Conservation (phyloP, 2,329 filamentous ascomycete species). For the Colletotrichum neosansevieriae region DNA sequence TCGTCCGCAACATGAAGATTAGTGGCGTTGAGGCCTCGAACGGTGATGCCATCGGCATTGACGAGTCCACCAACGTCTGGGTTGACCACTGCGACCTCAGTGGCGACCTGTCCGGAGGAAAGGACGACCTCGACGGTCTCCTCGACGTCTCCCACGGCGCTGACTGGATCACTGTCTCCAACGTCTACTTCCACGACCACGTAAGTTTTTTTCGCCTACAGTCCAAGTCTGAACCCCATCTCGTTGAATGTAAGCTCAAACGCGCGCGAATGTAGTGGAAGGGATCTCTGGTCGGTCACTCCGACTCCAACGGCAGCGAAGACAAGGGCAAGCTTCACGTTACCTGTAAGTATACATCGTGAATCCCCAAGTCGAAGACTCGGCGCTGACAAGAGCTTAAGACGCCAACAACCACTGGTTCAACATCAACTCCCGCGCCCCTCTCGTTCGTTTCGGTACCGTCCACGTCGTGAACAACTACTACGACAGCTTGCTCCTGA, state of each 20-base stretch:
- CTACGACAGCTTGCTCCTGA: conserved; percentile 56
- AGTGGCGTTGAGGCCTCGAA: conserved; percentile 60
- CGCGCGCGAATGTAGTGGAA: conserved; percentile 57
- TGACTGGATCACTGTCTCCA: conserved; percentile 57
- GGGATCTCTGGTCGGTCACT: conserved; percentile 71
- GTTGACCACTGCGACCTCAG: conserved; percentile 59
- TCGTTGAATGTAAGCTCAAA: conserved; percentile 43
- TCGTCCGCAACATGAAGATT: conserved; percentile 68
- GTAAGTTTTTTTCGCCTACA: not conserved
- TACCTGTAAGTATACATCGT: conserved; percentile 53
- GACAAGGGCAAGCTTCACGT: conserved; percentile 70
- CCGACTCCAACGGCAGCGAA: conserved; percentile 67
- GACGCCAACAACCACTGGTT: conserved; percentile 70
- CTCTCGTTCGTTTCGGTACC: conserved; percentile 72
- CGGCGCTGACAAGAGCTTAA: too few relatives aligned
- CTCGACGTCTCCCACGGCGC: conserved; percentile 58
- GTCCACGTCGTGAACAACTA: conserved; percentile 61
- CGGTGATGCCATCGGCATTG: conserved; percentile 66
- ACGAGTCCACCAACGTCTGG: conserved; percentile 62
- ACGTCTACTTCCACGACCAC: conserved; percentile 59
- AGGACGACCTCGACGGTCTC: conserved; percentile 59
- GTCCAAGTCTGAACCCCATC: not conserved
- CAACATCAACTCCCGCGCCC: conserved; percentile 71
- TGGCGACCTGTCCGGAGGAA: conserved; percentile 50
- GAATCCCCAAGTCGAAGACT: too few relatives aligned